Percentiles rank a stretch among this genome's conserved stretches.
phyloP scores from a whole-genome alignment of 2,329 filamentous ascomycete genomes.

The Hawksworthiomyces lignivorus region DNA sequence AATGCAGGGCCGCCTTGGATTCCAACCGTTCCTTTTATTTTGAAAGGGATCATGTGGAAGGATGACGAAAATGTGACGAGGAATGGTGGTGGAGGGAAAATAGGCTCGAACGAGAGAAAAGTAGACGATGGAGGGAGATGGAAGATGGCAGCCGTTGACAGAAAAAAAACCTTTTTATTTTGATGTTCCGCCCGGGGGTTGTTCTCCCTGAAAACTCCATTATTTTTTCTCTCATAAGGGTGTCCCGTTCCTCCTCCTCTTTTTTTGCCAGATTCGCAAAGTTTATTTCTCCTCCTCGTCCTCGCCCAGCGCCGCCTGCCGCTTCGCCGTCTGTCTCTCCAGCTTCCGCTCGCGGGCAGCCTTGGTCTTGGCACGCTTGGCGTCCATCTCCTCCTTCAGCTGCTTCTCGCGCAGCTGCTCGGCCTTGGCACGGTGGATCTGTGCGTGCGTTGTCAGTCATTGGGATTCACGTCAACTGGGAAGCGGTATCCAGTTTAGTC shows the following conservation, averaged over 20 bases:
- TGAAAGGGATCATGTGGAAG: no score
- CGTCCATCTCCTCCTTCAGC: slow-evolving; percentile 99
- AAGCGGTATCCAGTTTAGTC: not conserved
- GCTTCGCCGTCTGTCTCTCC: slow-evolving; percentile 87
- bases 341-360: slow-evolving; percentile 97
- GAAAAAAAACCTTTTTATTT: slow-evolving; percentile 9
- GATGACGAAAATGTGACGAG: not conserved
- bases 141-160: no score
- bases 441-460: slow-evolving; percentile 14
- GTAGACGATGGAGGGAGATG: not conserved
- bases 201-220: slow-evolving; percentile 12
- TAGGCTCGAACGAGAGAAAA: not conserved
- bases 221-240: slow-evolving; percentile 5
- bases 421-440: slow-evolving; percentile 99
- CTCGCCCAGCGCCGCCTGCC: slow-evolving; percentile 73
- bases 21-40: no score
- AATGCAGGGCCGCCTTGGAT: slow-evolving; percentile 40
- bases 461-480: not conserved
- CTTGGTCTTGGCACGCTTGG: slow-evolving; percentile 99
- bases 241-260: slow-evolving; percentile 1
- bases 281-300: slow-evolving; percentile 44
- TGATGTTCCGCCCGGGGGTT: slow-evolving; percentile 3
- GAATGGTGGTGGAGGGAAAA: not conserved
- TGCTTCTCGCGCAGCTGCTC: slow-evolving; percentile 95
- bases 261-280: not conserved